Base-by-base conservation (phyloP, 2,329 filamentous ascomycete genomes). In the Alternaria sp. region DNA sequence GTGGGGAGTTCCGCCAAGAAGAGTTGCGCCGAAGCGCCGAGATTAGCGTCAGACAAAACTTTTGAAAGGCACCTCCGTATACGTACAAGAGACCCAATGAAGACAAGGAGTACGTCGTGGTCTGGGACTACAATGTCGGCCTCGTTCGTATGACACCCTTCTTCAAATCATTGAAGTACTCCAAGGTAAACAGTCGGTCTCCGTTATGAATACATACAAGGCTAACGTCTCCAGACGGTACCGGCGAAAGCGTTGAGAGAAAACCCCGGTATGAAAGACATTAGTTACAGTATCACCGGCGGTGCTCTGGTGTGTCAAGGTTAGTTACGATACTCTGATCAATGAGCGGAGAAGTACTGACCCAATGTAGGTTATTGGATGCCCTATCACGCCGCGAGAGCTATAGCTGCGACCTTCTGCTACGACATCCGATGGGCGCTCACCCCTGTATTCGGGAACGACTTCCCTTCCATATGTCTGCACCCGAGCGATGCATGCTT, bases 41-140 rank as follows among this genome's bases (percentile, higher is more conserved):
- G n/a, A n/a, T n/a, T n/a, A n/a, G n/a, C n/a, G n/a, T n/a, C n/a
- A n/a, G n/a, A n/a, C n/a, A n/a, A n/a, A n/a, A n/a, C n/a, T n/a
- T n/a, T n/a, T n/a, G n/a, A n/a, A n/a, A n/a, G n/a, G n/a, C n/a
- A n/a, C n/a, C n/a, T n/a, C n/a, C n/a, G n/a, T n/a, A n/a, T 78
- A 88, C 87, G 36, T 97, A 96, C 82, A 86, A 84, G 67, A 76
- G 90, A 4, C 91, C 91, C 0, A 87, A 84, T 11, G 86, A 77
- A 0, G 85, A 89, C 2, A 85, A 84, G 64, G 83, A 86, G 53
- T 94, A 91, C 76, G 87, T 87, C 1, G 89, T 98, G 62, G 93
- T 97, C 87, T 99, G 95, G 95, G 95, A 99, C 78, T 97, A 97
- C 81, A 94, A 96, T 70, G 88, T 94, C 63, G 95, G 95, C 8